Evolutionary conservation across 116 monocot species (phyloP).

Genomic region (Dioscorea cayenensis): DNA sequence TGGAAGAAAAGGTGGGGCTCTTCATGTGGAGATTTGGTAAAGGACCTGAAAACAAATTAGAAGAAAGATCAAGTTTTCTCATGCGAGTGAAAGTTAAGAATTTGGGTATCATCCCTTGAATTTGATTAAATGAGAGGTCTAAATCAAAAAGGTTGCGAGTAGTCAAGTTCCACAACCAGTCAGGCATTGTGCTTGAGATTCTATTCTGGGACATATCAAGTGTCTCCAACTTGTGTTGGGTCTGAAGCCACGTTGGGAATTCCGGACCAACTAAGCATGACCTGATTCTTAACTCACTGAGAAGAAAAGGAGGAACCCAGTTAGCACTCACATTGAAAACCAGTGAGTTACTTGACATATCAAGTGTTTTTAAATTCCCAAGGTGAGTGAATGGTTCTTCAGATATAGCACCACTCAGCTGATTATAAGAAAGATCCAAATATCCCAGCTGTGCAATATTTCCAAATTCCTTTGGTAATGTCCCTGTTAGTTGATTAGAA

Average conservation of each 20-base stretch:
- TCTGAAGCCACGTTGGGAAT: conserved; percentile 5
- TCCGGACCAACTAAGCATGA: conserved; percentile 8
- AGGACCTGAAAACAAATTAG: too few species aligned
- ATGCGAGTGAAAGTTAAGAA: too few species aligned
- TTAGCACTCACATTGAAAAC: background rate
- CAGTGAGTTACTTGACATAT: background rate
- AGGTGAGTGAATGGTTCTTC: conserved; percentile 14
- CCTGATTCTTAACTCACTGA: background rate
- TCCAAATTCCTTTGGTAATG: background rate
- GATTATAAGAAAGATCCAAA: background rate
- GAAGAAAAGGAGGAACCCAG: conserved; percentile 26
- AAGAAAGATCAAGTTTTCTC: too few species aligned
- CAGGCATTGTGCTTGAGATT: background rate
- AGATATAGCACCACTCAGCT: conserved; percentile 8
- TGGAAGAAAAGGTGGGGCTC: too few species aligned
- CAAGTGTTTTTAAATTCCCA: background rate
- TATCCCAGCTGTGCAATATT: background rate
- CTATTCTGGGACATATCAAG: background rate
- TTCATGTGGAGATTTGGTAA: too few species aligned
- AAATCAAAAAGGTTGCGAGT: too few species aligned
- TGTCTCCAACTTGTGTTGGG: background rate
- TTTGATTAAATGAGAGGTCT: too few species aligned
- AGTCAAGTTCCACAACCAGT: background rate
- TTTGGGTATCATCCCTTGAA: too few species aligned
- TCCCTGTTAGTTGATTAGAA: conserved; percentile 9